These are phyloP conservation scores for Dendrocalamus sinicus DNA, from an alignment of 176 grass and related monocot species.

Conservation along the genomic window DNA sequence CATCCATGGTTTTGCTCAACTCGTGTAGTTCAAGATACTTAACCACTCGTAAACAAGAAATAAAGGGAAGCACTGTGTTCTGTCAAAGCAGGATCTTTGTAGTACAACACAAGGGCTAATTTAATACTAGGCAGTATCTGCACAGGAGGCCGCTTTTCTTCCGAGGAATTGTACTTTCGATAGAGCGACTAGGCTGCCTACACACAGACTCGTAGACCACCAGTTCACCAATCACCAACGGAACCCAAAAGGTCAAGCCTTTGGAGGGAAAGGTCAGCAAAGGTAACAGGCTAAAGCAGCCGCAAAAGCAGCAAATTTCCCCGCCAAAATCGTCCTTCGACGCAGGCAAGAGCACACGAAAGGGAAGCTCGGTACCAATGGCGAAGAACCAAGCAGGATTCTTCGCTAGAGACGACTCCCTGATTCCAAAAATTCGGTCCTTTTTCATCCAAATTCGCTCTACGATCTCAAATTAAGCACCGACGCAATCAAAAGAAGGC, in stretches of 20 bases:
- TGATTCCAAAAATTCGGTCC: background rate
- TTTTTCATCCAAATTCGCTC: background rate
- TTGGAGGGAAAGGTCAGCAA: constrained; percentile 36
- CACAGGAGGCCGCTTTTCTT: constrained; percentile 45
- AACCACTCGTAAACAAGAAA: constrained; percentile 28
- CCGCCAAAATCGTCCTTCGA: constrained; percentile 10
- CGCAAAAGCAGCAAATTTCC: constrained; percentile 28
- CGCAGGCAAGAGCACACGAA: background rate
- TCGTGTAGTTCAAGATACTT: background rate
- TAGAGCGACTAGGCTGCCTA: background rate
- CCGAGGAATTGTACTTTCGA: constrained; percentile 18
- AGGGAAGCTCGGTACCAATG: background rate
- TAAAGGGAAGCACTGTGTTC: constrained; percentile 36
- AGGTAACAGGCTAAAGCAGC: constrained; percentile 33
- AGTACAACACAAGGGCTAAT: constrained; percentile 23
- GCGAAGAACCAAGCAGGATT: background rate
- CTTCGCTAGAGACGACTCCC: background rate
- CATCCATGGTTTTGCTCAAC: constrained; percentile 49
- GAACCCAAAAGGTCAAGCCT: constrained; percentile 44
- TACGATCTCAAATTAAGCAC: constrained; percentile 29
- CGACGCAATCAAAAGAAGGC: background rate
- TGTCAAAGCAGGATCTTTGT: constrained; percentile 41
- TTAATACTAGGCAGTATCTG: constrained; percentile 35
- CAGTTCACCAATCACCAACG: constrained; percentile 39
- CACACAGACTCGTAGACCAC: constrained; percentile 8